Base-by-base conservation (phyloP, 148 eudicot species). In the Dianthus caryophyllus region DNA sequence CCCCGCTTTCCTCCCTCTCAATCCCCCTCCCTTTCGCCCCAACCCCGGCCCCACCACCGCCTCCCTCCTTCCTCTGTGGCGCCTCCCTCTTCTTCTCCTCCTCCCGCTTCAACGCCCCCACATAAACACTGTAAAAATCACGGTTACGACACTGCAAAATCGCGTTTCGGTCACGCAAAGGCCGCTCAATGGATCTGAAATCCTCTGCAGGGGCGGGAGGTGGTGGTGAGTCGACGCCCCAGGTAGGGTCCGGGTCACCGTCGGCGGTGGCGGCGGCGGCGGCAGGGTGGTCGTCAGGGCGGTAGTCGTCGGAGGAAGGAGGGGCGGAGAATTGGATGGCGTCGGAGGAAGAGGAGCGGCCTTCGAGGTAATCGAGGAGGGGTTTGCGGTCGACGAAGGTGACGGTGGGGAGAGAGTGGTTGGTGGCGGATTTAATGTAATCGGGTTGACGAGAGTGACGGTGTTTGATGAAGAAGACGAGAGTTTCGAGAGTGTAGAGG, bases 401-500 rank as follows among this genome's bases (percentile, higher is more conserved):
- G 69, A 94, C 96, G 38, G 87, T 70, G 50, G 92, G 71, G 61
- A 86, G 55, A 29, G 81, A 81, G 9, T 71, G 83, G 36, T 78
- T 56, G 55, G 86, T 83, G 38, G 86, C 85, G 24, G 36, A 58
- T 14, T 73, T 84, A 61, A 94, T 84, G 81, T 94, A 94, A 0
- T 90, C 95, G 9, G 87, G 62, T 65, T 85, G 95, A 38, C 83
- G 83, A 48, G 82, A 78, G 59, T 87, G 83, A 69, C 83, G 84
- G 64, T 94, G 81, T 53, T 78, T 80, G 73, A 87, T 66, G 76
- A 87, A 90, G 81, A 75, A 80, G 62, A 94, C 81, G 22, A 94
- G 90, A 79, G 94, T 84, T 71, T 94, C 97, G 60, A 94, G 95
- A 2, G 96, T 82, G 86, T 90, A 90, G 77, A 79, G 85, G 33